Conservation (phyloP, 2,329 filamentous ascomycete genomes). For the Arthrobotrys sphaeroides region DNA sequence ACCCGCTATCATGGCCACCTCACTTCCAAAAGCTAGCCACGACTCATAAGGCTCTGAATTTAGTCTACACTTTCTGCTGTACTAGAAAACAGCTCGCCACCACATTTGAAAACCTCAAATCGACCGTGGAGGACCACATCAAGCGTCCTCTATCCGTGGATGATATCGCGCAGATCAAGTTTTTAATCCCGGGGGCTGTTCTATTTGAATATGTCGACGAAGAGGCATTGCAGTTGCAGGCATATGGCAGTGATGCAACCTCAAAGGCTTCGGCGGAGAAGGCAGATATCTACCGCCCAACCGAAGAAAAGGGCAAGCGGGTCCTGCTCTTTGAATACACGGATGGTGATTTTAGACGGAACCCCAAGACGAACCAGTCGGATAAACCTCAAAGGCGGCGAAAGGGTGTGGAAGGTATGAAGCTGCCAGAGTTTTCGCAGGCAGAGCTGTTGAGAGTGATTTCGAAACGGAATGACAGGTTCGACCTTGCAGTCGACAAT, state of each 20-base stretch:
- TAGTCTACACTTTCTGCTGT: conserved; percentile 94
- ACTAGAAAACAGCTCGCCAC: conserved; percentile 91
- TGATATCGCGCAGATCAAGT: conserved; percentile 84
- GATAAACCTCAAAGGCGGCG: conserved; percentile 60
- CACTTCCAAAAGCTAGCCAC: conserved; percentile 77
- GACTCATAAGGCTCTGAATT: conserved; percentile 83
- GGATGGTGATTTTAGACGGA: conserved; percentile 86
- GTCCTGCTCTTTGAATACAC: conserved; percentile 91
- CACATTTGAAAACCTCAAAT: conserved; percentile 86
- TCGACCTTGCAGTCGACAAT: conserved; percentile 76
- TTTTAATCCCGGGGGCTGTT: conserved; percentile 78
- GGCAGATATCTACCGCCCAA: conserved; percentile 57
- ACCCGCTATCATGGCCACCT: conserved; percentile 71
- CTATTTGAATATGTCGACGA: conserved; percentile 89
- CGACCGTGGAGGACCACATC: conserved; percentile 83
- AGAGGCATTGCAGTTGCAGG: conserved; percentile 79
- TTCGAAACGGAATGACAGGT: conserved; percentile 87
- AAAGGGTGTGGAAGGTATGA: conserved; percentile 76
- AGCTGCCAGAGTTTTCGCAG: conserved; percentile 91
- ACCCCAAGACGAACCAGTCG: conserved; percentile 68
- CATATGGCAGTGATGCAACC: conserved; percentile 63
- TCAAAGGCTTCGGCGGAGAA: conserved; percentile 48
- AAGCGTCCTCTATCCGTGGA: conserved; percentile 74
- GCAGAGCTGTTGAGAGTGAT: conserved; percentile 90
- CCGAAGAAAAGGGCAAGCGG: conserved; percentile 67